Evolutionary conservation across 352 stramenopile species (phyloP), one percentile per base, ranked within the genome.

Genomic region (Blastocystis sp.): DNA sequence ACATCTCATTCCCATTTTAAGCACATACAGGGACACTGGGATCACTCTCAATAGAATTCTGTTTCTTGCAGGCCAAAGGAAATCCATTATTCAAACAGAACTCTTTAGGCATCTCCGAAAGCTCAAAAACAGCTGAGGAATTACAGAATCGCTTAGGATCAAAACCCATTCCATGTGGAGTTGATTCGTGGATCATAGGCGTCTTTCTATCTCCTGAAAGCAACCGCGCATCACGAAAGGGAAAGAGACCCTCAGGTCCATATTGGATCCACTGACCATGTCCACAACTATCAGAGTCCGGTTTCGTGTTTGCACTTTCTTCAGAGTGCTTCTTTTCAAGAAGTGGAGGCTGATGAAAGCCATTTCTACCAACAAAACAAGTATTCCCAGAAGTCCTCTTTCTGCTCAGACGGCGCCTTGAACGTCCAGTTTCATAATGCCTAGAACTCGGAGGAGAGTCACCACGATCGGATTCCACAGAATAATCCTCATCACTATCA

Each of bases 401-500:
- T 33, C 60, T 15, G 15, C 35, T 70, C 60, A 37, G 4, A 19
- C 15, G 42, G 15, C 60, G 57, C 30, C 13, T 70, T 19, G 30
- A 3, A 33, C 13, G 13, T 42, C 30, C 17, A 13, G 15, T 24
- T 37, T 70, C 60, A 4, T 4, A 19, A 24, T 22, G 19, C n/a
- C 15, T 33, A 33, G 60, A 70, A 27, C 30, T 51, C 40, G 35
- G 60, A n/a, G n/a, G n/a, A n/a, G 70, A 84, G 3, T 84, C 73
- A 11, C 15, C 48, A 24, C 53, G 27, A n/a, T 84, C 73, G 0
- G 73, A 84, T 42, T 64, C 73, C 0, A 60, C 48, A 1, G 35
- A 60, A 44, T 84, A 84, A 15, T 84, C 73, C 51, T 84, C 73
- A n/a, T 84, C 73, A 24, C 73, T 84, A n/a, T 84, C 73, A 19